phyloP scores from a whole-genome alignment of 176 grass and related monocot species.

The Aegilops umbellulata region DNA sequence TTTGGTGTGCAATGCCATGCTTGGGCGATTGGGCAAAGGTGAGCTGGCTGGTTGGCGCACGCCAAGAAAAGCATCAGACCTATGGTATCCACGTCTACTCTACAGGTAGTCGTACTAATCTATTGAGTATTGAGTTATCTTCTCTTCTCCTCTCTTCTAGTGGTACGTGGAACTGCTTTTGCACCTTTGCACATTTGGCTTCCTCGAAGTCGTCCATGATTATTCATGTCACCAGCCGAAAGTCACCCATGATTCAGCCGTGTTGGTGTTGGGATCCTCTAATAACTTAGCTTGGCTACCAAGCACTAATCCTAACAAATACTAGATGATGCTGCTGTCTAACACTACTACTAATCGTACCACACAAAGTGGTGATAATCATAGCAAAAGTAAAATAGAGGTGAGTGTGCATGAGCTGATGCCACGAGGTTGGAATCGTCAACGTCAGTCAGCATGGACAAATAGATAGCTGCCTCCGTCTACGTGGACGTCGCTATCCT shows the following conservation, averaged over 20 bases:
- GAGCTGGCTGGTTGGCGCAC: constrained; percentile 15
- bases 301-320: neutral
- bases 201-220: neutral
- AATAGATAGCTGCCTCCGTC: no score
- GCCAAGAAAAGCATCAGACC: constrained; percentile 42
- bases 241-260: neutral
- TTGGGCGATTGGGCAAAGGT: constrained; percentile 9
- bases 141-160: neutral
- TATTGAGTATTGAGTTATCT: no score
- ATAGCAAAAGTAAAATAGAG: neutral
- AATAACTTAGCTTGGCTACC: neutral
- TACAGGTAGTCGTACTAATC: neutral
- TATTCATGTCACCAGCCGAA: neutral
- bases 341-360: no score
- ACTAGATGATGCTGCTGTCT: no score
- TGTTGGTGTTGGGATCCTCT: no score
- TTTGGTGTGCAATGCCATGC: constrained; percentile 30
- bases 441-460: neutral
- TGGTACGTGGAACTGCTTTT: neutral
- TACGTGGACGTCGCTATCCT: no score
- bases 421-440: neutral
- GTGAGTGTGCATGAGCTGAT: neutral
- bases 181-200: neutral
- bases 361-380: no score
- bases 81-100: neutral